Evolutionary conservation across 2,329 filamentous ascomycete genomes (phyloP).

Genomic region (Diaporthe ilicicola): DNA sequence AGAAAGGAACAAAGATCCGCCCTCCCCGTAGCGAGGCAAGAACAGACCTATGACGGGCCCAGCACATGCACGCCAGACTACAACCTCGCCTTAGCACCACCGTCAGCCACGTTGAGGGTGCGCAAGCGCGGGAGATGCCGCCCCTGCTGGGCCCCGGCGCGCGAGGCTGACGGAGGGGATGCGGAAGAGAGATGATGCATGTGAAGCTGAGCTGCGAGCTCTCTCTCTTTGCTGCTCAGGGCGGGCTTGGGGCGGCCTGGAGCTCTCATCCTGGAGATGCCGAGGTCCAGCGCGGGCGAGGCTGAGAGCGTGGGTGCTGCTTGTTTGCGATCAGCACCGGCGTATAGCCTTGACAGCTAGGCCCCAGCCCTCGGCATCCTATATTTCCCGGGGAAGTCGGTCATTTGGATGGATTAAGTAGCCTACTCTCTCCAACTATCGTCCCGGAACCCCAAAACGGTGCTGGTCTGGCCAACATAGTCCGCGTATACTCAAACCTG

Average conservation of each 20-base stretch:
- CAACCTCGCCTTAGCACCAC: conserved; percentile 2
- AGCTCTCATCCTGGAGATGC: conserved; percentile 17
- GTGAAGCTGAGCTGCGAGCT: conserved; percentile 8
- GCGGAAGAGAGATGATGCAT: not conserved
- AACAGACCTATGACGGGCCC: not conserved
- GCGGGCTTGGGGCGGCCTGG: not conserved
- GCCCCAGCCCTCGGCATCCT: conserved; percentile 14
- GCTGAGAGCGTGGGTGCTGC: not conserved
- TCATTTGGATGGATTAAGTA: not conserved
- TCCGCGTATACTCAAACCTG: not conserved
- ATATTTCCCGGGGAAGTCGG: not conserved
- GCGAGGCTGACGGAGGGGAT: conserved; percentile 13
- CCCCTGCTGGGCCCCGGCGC: not conserved
- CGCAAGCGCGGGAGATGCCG: not conserved
- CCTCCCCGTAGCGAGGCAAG: not conserved
- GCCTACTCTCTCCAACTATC: not conserved
- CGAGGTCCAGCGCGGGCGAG: conserved; percentile 21
- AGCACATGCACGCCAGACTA: not conserved
- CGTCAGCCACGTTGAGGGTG: conserved; percentile 10
- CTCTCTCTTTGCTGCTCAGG: not conserved
- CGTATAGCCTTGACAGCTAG: not conserved
- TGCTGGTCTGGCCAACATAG: not conserved
- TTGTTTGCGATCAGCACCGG: not conserved
- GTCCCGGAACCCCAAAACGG: not conserved
- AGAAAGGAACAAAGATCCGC: not conserved